Conservation (phyloP, 805 yeast species). For the Priceomyces melissophilus region DNA sequence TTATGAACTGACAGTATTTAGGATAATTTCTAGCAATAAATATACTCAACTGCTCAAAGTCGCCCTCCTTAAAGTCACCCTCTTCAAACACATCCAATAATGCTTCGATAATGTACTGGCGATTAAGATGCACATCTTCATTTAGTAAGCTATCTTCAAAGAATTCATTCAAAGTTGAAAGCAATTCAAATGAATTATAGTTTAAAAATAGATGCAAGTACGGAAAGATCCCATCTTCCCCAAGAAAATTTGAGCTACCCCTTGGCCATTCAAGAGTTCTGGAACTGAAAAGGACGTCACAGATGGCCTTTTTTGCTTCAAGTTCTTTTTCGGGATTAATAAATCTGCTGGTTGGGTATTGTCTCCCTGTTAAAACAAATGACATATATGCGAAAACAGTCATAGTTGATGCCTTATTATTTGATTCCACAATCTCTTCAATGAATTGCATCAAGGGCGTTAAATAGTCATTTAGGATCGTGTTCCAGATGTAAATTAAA, state of each 20-base stretch:
- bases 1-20: constrained; percentile 78
- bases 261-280: constrained; percentile 35
- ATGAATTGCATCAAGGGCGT: constrained; percentile 68
- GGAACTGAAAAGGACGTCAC: constrained; percentile 60
- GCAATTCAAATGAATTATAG: constrained; percentile 54
- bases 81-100: constrained; percentile 55
- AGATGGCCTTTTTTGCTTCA: constrained; percentile 49
- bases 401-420: constrained; percentile 7
- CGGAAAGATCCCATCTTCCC: constrained; percentile 59
- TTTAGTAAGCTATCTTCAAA: constrained; percentile 78
- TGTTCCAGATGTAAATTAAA: constrained; percentile 68
- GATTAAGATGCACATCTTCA: constrained; percentile 53
- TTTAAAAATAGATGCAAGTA: constrained; percentile 58
- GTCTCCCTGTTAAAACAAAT: constrained; percentile 69
- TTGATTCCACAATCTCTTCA: constrained; percentile 20
- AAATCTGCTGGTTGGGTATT: constrained; percentile 67
- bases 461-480: constrained; percentile 62
- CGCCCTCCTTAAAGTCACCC: constrained; percentile 22
- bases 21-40: constrained; percentile 80
- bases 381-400: constrained; percentile 52
- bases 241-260: constrained; percentile 12
- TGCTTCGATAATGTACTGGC: constrained; percentile 79
- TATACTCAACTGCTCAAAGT: constrained; percentile 46
- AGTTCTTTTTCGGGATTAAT: constrained; percentile 32
- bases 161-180: constrained; percentile 72